Evolutionary conservation across 331 rosid species (phyloP).

Genomic region (Quercus lobata): DNA sequence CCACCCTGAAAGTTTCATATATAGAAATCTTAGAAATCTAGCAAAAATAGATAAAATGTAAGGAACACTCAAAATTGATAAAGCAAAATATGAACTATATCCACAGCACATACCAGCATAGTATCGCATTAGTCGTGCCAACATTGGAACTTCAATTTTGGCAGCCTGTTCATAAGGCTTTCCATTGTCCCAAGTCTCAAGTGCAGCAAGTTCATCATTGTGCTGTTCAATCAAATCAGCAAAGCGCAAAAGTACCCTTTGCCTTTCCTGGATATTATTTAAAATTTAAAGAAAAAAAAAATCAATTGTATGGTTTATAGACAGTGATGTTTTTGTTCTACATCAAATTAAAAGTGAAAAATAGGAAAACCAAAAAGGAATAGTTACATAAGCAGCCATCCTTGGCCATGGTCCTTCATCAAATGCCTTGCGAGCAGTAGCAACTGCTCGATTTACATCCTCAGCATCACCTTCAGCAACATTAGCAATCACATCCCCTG

Average conservation of each 20-base stretch:
- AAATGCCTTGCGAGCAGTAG: conserved; percentile 85
- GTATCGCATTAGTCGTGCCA: conserved; percentile 66
- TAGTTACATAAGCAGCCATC: conserved; percentile 81
- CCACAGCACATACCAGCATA: conserved; percentile 62
- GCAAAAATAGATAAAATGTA: not conserved
- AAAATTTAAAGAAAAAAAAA: not conserved
- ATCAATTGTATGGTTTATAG: not conserved
- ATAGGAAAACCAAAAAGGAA: not conserved
- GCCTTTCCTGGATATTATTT: conserved; percentile 54
- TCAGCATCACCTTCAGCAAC: conserved; percentile 81
- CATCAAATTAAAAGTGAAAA: not conserved
- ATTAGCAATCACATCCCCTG: conserved; percentile 81
- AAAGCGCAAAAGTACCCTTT: conserved; percentile 55
- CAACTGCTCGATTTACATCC: conserved; percentile 78
- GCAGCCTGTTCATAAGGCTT: conserved; percentile 85
- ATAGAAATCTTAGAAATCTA: conserved; percentile 16
- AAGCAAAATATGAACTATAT: not conserved
- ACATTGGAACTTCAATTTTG: conserved; percentile 64
- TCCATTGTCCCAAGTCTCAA: conserved; percentile 96
- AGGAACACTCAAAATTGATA: not conserved
- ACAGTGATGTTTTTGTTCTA: too few species aligned
- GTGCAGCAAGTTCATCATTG: conserved; percentile 71
- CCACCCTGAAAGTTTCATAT: conserved; percentile 58
- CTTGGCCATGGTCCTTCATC: conserved; percentile 94
- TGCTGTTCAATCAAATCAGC: conserved; percentile 85